Conservation (phyloP, 495 filamentous ascomycete species). For the Entonaema liquescens region DNA sequence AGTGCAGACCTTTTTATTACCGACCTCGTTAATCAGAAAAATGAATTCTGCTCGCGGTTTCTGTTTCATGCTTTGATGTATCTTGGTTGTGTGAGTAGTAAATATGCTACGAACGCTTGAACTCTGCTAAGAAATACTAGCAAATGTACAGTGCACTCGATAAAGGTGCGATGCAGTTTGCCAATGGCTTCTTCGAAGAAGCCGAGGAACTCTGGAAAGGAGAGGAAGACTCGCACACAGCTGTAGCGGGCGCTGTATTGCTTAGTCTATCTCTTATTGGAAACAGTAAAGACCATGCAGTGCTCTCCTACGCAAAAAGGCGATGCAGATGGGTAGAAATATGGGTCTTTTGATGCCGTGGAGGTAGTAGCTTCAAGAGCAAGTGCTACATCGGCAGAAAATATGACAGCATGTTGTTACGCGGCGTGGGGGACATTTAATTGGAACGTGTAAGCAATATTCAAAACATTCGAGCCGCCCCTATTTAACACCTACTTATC, state of each 20-base stretch:
- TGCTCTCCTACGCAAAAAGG: constrained; percentile 35
- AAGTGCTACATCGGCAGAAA: constrained; percentile 2
- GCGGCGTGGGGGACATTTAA: constrained; percentile 44
- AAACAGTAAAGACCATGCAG: constrained; percentile 28
- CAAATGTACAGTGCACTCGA: constrained; percentile 42
- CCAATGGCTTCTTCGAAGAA: constrained; percentile 23
- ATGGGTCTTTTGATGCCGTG: constrained; percentile 30
- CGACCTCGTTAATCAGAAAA: constrained; percentile 31
- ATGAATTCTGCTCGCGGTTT: constrained; percentile 37
- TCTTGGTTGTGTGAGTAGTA: constrained; percentile 37
- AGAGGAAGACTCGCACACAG: constrained; percentile 23
- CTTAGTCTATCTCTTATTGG: constrained; percentile 35
- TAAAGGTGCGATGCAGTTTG: constrained; percentile 19
- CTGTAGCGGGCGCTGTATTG: constrained; percentile 37
- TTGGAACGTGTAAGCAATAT: constrained; percentile 40
- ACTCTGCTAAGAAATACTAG: constrained; percentile 16
- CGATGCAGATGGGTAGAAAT: constrained; percentile 29
- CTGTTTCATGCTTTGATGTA: constrained; percentile 42
- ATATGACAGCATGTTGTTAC: constrained; percentile 22
- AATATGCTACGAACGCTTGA: too few species aligned
- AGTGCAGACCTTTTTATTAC: constrained; percentile 32
- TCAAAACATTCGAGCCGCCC: not conserved
- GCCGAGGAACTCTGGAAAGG: constrained; percentile 24
- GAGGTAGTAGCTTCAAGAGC: not conserved
- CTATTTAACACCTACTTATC: not conserved